Evolutionary conservation across 225 moss, liverwort and hornwort species (phyloP), one percentile per base, ranked within the genome.

Genomic region (Antitrichia curtipendula): DNA sequence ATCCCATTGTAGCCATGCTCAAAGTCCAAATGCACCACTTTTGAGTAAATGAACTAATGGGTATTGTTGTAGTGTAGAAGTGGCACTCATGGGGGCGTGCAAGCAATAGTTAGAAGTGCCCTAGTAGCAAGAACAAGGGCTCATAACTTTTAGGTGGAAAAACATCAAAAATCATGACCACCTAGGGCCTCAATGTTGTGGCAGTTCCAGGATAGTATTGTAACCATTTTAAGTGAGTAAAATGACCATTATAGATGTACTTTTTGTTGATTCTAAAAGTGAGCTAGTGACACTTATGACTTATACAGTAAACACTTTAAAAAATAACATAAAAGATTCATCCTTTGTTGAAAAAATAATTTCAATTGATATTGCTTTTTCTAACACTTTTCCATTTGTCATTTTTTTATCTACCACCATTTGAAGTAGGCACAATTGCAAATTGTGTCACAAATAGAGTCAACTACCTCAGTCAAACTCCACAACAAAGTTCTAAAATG

Each of bases 401-500:
- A 34, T 32, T 32, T 63, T 63, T 32, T 18, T 1, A 9, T 63
- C 8, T 34, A 16, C 34, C 3, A 36, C 64, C 18, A 6, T 18
- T 1, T 36, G 1, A 19, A 36, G 64, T 34, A 36, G 36, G 18
- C 1, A 19, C 63, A 62, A 64, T 64, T 0, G 0, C 9, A 34
- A 34, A 64, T 34, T 64, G 34, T 34, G 17, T 62, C 31, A 31
- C 16, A 32, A 32, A 62, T 62, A 62, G 62, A 1, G 0, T 63
- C 9, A 17, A 17, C 3, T 34, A 10, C 36, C 9, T 9, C 8
- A 18, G 5, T 32, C 2, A 0, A 63, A 63, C 2, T 64, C 36
- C 3, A 0, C 3, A 34, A 5, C 8, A 2, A 9, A 5, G 0
- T 4, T 4, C 5, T 17, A 1, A 14, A 32, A 61, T 31, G 6